Base-by-base conservation (phyloP, 2,329 filamentous ascomycete genomes). In the Helotiales sp. region DNA sequence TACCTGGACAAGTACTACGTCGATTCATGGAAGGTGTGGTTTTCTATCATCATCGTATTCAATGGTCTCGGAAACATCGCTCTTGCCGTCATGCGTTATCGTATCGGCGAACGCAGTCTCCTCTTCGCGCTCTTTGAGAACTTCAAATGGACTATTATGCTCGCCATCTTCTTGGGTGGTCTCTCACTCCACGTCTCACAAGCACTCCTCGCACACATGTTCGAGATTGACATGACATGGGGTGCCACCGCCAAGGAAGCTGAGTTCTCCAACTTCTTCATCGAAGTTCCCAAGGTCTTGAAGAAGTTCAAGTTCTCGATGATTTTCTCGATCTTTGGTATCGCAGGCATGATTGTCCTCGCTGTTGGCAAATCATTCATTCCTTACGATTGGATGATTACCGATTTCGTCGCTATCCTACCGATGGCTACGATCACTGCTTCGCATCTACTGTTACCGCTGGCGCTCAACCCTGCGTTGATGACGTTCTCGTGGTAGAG, bases 181-280 rank as follows among this genome's bases (percentile, higher is more conserved):
- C 84, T 96, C 59, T 92, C 89, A 0, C 85, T 96, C 40, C 92
- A 96, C 80, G 87, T 97, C 58, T 92, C 88, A 32, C 90, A 94
- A 77, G 93, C 93, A 1, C 82, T 97, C 37, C 80, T 96, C 54
- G 85, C 89, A 4, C 93, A 96, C 82, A 92, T 96, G 87, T 92
- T 96, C 77, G 88, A 92, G 80, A 88, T 95, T 76, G 86, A 96
- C 79, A 95, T 96, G 90, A 87, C 87, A 2, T 96, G 93, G 93
- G 92, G 92, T 60, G 89, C 92, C 1, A 96, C 93, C 0, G 86
- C 89, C 47, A 96, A 96, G 80, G 93, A 97, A 81, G 87, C 87
- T 59, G 90, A 93, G 74, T 89, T 91, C 75, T 90, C 91, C 28
- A 91, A 93, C 79, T 96, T 96, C 80, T 95, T 94, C 80, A 91